Base-by-base conservation (phyloP, 2,329 filamentous ascomycete species). In the Pseudofabraea citricarpa region DNA sequence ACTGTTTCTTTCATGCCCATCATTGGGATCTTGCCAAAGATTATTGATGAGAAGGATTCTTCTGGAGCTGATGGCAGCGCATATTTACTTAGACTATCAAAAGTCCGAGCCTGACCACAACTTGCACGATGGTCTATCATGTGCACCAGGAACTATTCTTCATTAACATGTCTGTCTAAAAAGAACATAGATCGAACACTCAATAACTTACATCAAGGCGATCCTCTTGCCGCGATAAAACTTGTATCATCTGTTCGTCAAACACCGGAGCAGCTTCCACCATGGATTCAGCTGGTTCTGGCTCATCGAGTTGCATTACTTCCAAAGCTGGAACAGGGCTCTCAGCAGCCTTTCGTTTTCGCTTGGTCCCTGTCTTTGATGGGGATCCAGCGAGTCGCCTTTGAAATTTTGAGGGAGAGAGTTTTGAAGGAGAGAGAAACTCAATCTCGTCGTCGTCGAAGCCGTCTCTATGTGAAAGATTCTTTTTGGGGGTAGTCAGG, bases 391-490 rank as follows among this genome's bases (percentile, higher is more conserved):
- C 57, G 49, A 64, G 69, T 10, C 59, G 54, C 54, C 62, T 68
- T 49, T 53, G 52, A 27, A 59, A 59, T 41, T 57, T 61, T n/a
- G 69, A 73, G 2, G 73, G 73, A 4, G 72, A 75, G 1, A 66
- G 62, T 69, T 47, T 58, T 21, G 70, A 73, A 2, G 73, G 72
- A 4, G 72, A 75, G 2, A 66, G 53, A 47, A 68, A 57, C 46
- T 71, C 53, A 29, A 78, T 66, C 52, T 79, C 72, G 41, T 71
- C 69, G 33, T 62, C 60, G 41, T 90, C 85, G 55, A 93, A 93
- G 0, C 87, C 87, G 63, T 93, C 87, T 2, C 84, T 75, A 39
- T 85, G 68, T 1, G 74, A 71, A 64, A 77, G 77, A 59, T 75
- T 80, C 21, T 72, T 73, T 56, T 74, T 86, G 2, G 83, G 82